Evolutionary conservation across 345 rosid genomes (phyloP), one percentile per base, ranked within the genome.

Genomic region (Hibiscus syriacus): DNA sequence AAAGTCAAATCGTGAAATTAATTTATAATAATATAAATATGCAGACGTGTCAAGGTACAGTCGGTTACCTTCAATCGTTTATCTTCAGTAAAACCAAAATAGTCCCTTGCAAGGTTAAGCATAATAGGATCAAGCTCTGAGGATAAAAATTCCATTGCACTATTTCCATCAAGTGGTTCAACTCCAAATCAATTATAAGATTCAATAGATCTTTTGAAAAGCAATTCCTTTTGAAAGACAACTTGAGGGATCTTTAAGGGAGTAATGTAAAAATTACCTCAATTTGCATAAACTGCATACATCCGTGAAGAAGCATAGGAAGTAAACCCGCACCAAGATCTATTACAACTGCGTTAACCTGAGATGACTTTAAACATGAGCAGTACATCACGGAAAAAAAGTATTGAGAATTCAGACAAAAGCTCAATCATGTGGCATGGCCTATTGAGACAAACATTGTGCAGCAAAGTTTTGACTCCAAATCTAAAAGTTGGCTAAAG

Each of bases 311-410:
- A 83, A 90, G 90, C 97, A 90, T 91, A 55, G 98, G 98, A 78
- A 93, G 90, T 62, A 93, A 73, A 64, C 98, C 97, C 11, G 98
- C 98, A 63, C 97, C 98, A 72, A 93, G 96, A 81, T 97, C 98
- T 57, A 93, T 75, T 55, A 93, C 77, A 71, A 87, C 90, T 64
- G 87, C 80, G 77, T 83, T 89, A 69, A 86, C 91, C 94, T 92
- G 83, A 58, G 50, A 52, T 59, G 3, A 23, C 22, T 53, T 57
- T 50, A 34, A 58, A 49, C 58, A 52, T 54, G 22, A 59, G 64
- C 57, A 69, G 46, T 14, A 45, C 56, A 30, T 46, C 16, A 45
- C 2, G 17, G 73, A 60, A 11, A 55, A 55, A 43, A 13, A 19
- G 46, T 3, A 58, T 20, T 9, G 48, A 66, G 57, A 10, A 23